Percentiles rank a stretch among this genome's conserved stretches.
These are phyloP conservation scores for Fusarium tuaranense DNA, from an alignment of 2,329 filamentous ascomycete species.

Conservation along the genomic window DNA sequence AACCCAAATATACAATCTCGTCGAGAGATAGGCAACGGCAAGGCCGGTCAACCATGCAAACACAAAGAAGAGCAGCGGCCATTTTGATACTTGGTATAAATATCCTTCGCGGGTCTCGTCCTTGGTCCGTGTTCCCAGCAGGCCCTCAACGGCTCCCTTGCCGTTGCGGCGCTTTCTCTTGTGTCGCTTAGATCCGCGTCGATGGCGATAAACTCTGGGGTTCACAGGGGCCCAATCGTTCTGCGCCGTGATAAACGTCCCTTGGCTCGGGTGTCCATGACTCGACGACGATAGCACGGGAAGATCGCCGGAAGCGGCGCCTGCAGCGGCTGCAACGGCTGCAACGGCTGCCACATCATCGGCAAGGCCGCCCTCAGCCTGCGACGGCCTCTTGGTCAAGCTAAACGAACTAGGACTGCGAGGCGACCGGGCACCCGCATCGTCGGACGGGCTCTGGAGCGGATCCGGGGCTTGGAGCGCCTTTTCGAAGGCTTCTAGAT, in stretches of 20 bases:
- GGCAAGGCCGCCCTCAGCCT: conserved; percentile 44
- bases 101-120: conserved; percentile 97
- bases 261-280: conserved; percentile 49
- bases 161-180: conserved; percentile 47
- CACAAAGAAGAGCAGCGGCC: conserved; percentile 87
- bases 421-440: conserved; percentile 56
- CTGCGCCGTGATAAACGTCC: conserved; percentile 83
- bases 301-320: conserved; percentile 53
- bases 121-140: conserved; percentile 71
- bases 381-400: conserved; percentile 57
- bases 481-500: conserved; percentile 82
- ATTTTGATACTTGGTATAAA: conserved; percentile 89
- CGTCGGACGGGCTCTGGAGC: conserved; percentile 71
- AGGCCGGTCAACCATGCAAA: conserved; percentile 84
- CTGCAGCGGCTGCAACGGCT: conserved; percentile 54
- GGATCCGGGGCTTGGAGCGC: conserved; percentile 87
- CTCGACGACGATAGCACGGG: conserved; percentile 39
- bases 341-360: conserved; percentile 52
- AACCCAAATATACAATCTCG: conserved; percentile 87
- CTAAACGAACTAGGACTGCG: conserved; percentile 56
- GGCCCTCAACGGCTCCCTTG: conserved; percentile 53
- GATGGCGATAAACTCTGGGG: conserved; percentile 68
- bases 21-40: conserved; percentile 78
- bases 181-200: conserved; percentile 53
- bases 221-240: conserved; percentile 96